Evolutionary conservation across 768 basidiomycete species (phyloP), one percentile per base, ranked within the genome.

Genomic region (Daedalea quercina): DNA sequence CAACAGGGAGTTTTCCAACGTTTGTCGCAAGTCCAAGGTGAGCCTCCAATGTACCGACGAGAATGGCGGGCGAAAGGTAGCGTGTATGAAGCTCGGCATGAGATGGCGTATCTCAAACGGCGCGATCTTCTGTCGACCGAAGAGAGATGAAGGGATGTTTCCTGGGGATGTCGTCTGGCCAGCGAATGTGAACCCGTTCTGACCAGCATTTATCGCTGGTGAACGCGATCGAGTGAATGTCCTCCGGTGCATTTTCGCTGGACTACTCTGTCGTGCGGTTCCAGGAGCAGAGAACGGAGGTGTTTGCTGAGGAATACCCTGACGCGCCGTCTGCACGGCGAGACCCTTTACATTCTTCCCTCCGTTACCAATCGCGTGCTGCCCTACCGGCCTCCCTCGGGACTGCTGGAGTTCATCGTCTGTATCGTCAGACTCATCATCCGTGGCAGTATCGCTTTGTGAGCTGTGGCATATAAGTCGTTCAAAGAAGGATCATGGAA

Each of bases 141-240:
- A 63, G 20, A 75, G 50, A 35, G 75, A 70, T 4, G 81, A 75
- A 0, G 75, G 81, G 22, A 49, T 64, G 13, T 66, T 58, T 51
- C 66, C 53, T 46, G 69, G 54, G 56, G 71, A 67, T 57, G 69
- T 59, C 33, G 47, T 34, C 35, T 69, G 64, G 13, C 68, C 65
- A 37, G 75, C 77, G 8, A 69, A 45, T 67, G 60, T 44, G 62
- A 63, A 23, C 63, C 64, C 3, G 43, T 26, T 13, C 40, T 64
- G 60, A 40, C 71, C 37, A 15, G 37, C 69, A 13, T 57, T 54
- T 13, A 79, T 64, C 11, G 73, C 77, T 40, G 87, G 86, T 1
- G 87, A 88, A 20, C 80, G 80, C 7, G 87, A 88, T n/a, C 86
- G 82, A 34, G 85, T 81, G 60, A 89, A 87, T 1, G 79, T 48